These are phyloP conservation scores for Tulasnella sp. DNA, from an alignment of 768 basidiomycete species.

Conservation along the genomic window DNA sequence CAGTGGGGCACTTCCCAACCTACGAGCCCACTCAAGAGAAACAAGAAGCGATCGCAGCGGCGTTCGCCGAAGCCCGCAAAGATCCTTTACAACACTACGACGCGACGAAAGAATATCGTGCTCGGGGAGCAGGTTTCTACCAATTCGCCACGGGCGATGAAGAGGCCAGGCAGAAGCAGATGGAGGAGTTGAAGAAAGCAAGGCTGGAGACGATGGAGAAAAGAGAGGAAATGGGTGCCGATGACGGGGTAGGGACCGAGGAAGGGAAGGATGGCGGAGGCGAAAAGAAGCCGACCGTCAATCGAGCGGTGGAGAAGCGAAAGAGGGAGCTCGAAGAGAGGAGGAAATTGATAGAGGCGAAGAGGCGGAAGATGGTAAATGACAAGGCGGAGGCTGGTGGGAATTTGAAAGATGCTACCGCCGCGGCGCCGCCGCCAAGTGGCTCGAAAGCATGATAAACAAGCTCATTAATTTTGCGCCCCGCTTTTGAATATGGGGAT, in stretches of 20 bases:
- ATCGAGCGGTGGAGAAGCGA: conserved; percentile 26
- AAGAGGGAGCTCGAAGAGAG: conserved; percentile 32
- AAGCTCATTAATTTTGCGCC: no score
- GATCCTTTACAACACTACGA: conserved; percentile 79
- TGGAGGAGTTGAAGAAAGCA: conserved; percentile 70
- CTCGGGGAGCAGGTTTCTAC: conserved; percentile 87
- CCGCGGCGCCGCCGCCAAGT: neutral
- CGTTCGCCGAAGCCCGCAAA: conserved; percentile 65
- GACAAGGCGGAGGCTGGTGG: no score
- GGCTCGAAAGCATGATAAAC: neutral
- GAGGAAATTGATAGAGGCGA: conserved; percentile 29
- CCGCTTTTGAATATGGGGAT: no score
- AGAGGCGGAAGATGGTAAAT: conserved; percentile 20
- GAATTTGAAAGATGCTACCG: neutral
- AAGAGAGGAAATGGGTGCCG: conserved; percentile 25
- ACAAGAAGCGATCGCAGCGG: conserved; percentile 66
- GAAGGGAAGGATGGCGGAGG: neutral
- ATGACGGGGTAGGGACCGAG: neutral
- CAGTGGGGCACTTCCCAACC: conserved; percentile 79
- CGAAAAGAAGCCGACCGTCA: conserved; percentile 24
- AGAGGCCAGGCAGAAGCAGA: conserved; percentile 67
- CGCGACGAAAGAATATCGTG: conserved; percentile 72
- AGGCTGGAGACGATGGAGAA: conserved; percentile 15
- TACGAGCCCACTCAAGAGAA: conserved; percentile 83
- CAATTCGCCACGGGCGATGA: conserved; percentile 80